Evolutionary conservation across 176 grass and related monocot species (phyloP).

Genomic region (Hordeum vulgare): MorexV3_pseudomolecules_assembly NC_058522.1:457067993-457068492

Average conservation of each 20-base stretch:
- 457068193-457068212: neutral
- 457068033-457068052: too few species aligned
- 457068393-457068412: too few species aligned
- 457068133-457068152: neutral
- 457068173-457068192: neutral
- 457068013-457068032: too few species aligned
- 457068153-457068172: neutral
- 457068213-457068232: neutral
- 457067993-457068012: too few species aligned
- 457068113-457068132: too few species aligned
- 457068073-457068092: too few species aligned
- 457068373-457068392: too few species aligned
- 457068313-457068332: neutral
- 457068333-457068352: neutral
- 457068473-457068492: neutral
- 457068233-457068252: neutral
- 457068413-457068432: too few species aligned
- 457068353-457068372: neutral
- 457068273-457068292: neutral
- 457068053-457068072: too few species aligned
- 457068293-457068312: neutral
- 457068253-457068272: neutral
- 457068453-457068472: too few species aligned
- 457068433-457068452: too few species aligned
- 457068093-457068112: too few species aligned